Percentiles rank a stretch among this genome's conserved stretches.
Evolutionary conservation across 2,329 filamentous ascomycete genomes (phyloP).

Genomic region (Microdochium nivale): DNA sequence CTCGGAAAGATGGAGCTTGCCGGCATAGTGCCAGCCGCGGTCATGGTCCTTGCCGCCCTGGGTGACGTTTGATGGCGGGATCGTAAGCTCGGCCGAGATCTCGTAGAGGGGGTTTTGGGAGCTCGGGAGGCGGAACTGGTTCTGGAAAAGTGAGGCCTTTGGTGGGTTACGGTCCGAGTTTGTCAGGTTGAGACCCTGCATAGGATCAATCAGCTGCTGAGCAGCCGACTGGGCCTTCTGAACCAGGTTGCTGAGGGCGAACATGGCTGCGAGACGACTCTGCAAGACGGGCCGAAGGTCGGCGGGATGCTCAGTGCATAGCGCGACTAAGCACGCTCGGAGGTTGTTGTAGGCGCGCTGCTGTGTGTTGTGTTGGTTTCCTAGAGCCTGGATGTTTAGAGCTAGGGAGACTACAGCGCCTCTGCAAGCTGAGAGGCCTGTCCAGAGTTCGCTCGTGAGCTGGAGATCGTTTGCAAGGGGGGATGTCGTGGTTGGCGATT

Average conservation of each 20-base stretch:
- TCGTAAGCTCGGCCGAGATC: constrained; percentile 91
- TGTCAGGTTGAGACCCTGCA: constrained; percentile 64
- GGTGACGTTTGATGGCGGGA: constrained; percentile 63
- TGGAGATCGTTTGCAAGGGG: too few species aligned
- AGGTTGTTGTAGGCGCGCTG: neutral
- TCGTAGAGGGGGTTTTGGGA: constrained; percentile 91
- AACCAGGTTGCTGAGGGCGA: constrained; percentile 68
- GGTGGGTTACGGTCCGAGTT: constrained; percentile 74
- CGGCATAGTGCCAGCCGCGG: constrained; percentile 79
- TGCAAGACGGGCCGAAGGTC: neutral
- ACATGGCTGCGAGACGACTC: constrained; percentile 34
- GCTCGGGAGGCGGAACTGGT: constrained; percentile 90
- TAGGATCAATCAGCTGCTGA: constrained; percentile 88
- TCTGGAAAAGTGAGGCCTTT: constrained; percentile 87
- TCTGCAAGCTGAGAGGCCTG: too few species aligned
- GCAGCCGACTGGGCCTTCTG: constrained; percentile 66
- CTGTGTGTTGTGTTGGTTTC: neutral
- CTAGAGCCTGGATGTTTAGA: neutral
- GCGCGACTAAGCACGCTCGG: constrained; percentile 5
- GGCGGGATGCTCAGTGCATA: constrained; percentile 16
- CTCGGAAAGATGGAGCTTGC: constrained; percentile 89
- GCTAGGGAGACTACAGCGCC: too few species aligned
- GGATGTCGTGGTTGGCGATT: too few species aligned
- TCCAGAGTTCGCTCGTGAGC: too few species aligned
- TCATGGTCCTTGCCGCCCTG: constrained; percentile 64